A percentile compares a stretch with the other conserved stretches of the same genome.
Conservation (phyloP, 1,284 basidiomycete species). For the Sporisorium graminicola region DNA sequence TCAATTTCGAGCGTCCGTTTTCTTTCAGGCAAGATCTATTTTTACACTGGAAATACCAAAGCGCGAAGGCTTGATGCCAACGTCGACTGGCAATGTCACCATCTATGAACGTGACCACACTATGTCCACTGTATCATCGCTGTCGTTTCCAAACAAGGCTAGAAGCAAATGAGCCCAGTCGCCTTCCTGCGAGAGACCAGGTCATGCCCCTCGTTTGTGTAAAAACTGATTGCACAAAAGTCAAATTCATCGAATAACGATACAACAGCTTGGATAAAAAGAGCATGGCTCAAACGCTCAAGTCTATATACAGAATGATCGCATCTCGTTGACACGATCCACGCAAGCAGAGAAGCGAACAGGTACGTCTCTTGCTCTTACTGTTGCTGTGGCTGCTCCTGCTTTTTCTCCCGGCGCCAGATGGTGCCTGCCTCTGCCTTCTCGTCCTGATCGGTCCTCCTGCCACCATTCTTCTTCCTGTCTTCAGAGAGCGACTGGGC, state of each 20-base stretch:
- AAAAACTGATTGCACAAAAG: too few species aligned
- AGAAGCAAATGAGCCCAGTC: too few species aligned
- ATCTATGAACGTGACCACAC: too few species aligned
- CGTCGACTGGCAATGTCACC: too few species aligned
- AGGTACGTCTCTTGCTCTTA: not conserved
- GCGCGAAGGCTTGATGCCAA: too few species aligned
- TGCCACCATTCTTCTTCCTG: slow-evolving; percentile 61
- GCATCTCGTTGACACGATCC: not conserved
- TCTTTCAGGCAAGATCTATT: too few species aligned
- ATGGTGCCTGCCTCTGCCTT: slow-evolving; percentile 28
- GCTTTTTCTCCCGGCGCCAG: slow-evolving; percentile 15
- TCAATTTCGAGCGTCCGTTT: not conserved
- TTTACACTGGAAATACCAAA: too few species aligned
- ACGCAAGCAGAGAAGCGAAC: not conserved
- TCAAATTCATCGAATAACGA: not conserved
- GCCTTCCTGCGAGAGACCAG: too few species aligned
- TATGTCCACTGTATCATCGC: too few species aligned
- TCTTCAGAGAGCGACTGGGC: slow-evolving; percentile 69
- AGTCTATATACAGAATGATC: slow-evolving; percentile 2
- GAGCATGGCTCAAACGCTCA: not conserved
- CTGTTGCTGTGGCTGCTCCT: slow-evolving; percentile 12
- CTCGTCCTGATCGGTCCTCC: slow-evolving; percentile 34
- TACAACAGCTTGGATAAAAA: not conserved
- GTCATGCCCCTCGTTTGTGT: too few species aligned
- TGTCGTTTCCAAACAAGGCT: too few species aligned